Evolutionary conservation across 2,329 filamentous ascomycete genomes (phyloP).

Genomic region (Nemania sp.): DNA sequence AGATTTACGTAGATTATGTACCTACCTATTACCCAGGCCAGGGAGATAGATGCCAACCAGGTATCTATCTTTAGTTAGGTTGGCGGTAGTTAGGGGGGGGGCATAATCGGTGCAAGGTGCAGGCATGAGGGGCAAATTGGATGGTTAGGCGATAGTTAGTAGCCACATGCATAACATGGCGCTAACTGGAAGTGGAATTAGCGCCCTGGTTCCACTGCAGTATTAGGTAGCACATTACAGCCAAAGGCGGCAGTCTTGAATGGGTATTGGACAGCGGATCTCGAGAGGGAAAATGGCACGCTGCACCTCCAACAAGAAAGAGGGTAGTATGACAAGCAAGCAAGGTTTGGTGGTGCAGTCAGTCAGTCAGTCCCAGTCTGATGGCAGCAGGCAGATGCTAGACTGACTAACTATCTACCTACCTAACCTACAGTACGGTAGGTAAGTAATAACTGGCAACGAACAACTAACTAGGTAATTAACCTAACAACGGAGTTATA

Average conservation of each 20-base stretch:
- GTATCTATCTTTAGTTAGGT: not conserved
- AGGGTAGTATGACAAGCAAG: conserved; percentile 26
- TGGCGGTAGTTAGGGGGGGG: not conserved
- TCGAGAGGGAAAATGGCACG: conserved; percentile 23
- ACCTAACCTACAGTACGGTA: no score
- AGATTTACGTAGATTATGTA: not conserved
- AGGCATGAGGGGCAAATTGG: conserved; percentile 28
- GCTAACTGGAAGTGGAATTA: conserved; percentile 32
- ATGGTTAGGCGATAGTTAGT: conserved; percentile 10
- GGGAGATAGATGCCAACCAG: not conserved
- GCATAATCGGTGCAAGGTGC: not conserved
- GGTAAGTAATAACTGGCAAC: not conserved
- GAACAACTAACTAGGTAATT: not conserved
- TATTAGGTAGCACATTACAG: conserved; percentile 6
- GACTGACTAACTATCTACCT: not conserved
- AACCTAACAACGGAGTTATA: not conserved
- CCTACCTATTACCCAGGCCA: not conserved
- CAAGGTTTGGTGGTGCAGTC: no score
- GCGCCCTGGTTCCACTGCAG: conserved; percentile 30
- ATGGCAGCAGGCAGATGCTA: not conserved
- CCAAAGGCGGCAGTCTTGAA: conserved; percentile 22
- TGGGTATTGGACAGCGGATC: conserved; percentile 32
- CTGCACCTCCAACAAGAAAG: conserved; percentile 16
- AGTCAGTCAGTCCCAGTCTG: conserved; percentile 22
- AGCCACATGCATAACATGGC: conserved; percentile 22